These are phyloP conservation scores for Lumnitzera racemosa DNA, from an alignment of 345 rosid species.

Conservation along the genomic window DNA sequence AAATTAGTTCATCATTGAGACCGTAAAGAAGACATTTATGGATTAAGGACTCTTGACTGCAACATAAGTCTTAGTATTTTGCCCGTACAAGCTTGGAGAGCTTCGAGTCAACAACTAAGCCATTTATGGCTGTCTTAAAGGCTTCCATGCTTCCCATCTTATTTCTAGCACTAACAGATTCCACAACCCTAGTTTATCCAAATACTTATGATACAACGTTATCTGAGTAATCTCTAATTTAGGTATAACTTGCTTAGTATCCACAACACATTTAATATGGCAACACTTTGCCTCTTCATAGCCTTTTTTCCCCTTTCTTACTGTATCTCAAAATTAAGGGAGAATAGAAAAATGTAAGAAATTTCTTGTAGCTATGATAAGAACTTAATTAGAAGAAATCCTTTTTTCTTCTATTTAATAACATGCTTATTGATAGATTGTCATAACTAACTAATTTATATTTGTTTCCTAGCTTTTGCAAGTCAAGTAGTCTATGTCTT, in stretches of 20 bases:
- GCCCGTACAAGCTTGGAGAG: conserved; percentile 24
- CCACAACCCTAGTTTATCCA: conserved; percentile 10
- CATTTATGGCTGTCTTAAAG: conserved; percentile 22
- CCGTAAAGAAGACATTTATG: conserved; percentile 32
- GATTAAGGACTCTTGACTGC: conserved; percentile 29
- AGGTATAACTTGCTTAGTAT: conserved; percentile 3
- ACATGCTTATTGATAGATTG: not conserved
- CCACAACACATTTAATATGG: conserved; percentile 2
- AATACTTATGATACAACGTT: conserved; percentile 5
- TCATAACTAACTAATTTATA: too few relatives aligned
- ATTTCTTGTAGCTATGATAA: too few relatives aligned
- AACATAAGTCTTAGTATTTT: conserved; percentile 34
- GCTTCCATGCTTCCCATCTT: conserved; percentile 17
- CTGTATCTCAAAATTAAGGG: not conserved
- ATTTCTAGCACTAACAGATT: conserved; percentile 10
- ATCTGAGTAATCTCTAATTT: conserved; percentile 7
- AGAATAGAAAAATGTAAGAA: too few relatives aligned
- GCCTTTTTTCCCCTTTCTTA: conserved; percentile 4
- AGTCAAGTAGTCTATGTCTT: too few relatives aligned
- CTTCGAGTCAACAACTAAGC: conserved; percentile 21
- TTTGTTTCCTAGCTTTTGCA: too few relatives aligned
- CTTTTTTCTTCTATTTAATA: not conserved
- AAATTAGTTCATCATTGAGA: conserved; percentile 31
- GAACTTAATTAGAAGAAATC: too few relatives aligned
- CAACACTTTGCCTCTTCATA: conserved; percentile 10